Conservation (phyloP, 805 yeast genomes). For the Saturnispora besseyi region DNA sequence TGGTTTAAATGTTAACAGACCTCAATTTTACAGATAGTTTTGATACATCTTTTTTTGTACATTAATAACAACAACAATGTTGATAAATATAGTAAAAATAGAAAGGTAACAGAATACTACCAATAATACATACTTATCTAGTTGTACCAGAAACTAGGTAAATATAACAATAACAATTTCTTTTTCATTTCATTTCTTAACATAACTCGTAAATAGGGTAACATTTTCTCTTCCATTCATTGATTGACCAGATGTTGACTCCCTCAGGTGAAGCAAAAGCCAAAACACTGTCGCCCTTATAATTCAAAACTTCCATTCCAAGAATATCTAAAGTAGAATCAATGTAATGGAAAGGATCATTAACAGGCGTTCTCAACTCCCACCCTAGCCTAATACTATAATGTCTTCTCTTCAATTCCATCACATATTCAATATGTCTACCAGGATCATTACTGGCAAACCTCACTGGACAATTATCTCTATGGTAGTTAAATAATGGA, state of each 20-base stretch:
- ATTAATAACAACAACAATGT: not conserved
- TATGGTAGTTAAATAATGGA: not conserved
- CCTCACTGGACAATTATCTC: constrained; percentile 3
- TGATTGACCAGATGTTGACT: constrained; percentile 59
- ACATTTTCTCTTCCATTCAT: constrained; percentile 53
- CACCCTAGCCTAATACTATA: not conserved
- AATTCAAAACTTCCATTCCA: constrained; percentile 53
- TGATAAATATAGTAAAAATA: no score
- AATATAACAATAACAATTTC: not conserved
- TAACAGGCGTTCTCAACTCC: constrained; percentile 6
- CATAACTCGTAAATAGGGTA: constrained; percentile 45
- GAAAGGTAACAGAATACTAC: no score
- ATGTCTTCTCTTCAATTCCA: not conserved
- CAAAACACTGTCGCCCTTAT: constrained; percentile 36
- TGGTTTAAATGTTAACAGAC: constrained; percentile 70
- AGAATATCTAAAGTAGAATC: constrained; percentile 37
- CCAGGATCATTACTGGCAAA: not conserved
- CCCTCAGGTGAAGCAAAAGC: constrained; percentile 63
- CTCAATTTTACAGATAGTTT: constrained; percentile 74
- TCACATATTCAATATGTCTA: not conserved
- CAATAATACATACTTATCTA: no score
- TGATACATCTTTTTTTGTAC: not conserved
- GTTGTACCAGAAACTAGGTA: not conserved
- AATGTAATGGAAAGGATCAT: constrained; percentile 18
- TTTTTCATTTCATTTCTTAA: constrained; percentile 18